Conservation (phyloP, 495 filamentous ascomycete genomes). For the Penicillium manginii region DNA sequence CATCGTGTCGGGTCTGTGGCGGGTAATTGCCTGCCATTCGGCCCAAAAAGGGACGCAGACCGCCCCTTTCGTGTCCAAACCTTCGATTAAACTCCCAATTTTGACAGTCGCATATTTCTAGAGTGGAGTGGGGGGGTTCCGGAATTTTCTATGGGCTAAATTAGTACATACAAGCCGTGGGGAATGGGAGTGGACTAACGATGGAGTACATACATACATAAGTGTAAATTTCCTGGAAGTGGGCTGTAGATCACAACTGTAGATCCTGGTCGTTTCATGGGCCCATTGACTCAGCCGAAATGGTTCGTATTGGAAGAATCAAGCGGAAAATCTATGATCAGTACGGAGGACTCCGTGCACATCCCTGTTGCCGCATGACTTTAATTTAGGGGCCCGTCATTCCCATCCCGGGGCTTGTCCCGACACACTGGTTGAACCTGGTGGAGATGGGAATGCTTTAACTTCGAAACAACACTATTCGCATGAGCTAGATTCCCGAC, state of each 20-base stretch:
- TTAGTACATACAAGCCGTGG: too few species aligned
- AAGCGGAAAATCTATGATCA: neutral
- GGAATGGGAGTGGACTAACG: too few species aligned
- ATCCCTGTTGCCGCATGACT: neutral
- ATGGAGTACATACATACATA: neutral
- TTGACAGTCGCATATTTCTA: neutral
- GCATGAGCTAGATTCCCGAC: slow-evolving; percentile 3
- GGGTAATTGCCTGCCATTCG: neutral
- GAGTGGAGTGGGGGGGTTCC: neutral
- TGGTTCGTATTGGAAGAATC: neutral
- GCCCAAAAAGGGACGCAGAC: slow-evolving; percentile 6
- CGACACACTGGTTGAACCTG: slow-evolving; percentile 9
- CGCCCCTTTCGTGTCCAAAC: neutral
- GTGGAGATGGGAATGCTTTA: slow-evolving; percentile 1
- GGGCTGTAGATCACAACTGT: slow-evolving; percentile 1
- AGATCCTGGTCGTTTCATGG: slow-evolving; percentile 2
- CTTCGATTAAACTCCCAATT: neutral
- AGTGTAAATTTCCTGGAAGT: neutral
- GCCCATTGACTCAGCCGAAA: neutral
- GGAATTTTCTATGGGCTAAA: neutral
- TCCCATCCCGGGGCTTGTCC: neutral
- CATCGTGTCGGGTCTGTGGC: slow-evolving; percentile 10
- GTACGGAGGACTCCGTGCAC: neutral
- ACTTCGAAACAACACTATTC: neutral
- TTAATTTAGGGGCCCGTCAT: neutral